phyloP scores from a whole-genome alignment of 2,329 filamentous ascomycete genomes.

The Arthroderma uncinatum region DNA sequence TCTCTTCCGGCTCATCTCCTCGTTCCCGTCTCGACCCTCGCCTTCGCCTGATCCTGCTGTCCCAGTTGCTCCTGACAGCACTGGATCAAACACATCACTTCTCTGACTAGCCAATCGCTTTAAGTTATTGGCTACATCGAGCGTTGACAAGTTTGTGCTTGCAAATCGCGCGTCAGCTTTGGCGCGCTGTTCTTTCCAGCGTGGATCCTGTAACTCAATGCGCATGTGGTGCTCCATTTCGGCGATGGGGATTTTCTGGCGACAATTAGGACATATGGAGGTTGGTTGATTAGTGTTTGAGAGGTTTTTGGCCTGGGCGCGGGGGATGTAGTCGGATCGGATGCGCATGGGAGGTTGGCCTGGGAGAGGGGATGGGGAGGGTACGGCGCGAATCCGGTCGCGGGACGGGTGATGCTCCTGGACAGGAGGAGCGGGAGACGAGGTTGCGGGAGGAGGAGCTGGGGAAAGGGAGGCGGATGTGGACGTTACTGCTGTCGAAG shows the following conservation, averaged over 20 bases:
- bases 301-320: slow-evolving; percentile 61
- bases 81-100: slow-evolving; percentile 68
- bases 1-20: slow-evolving; percentile 66
- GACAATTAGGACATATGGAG: slow-evolving; percentile 83
- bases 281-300: slow-evolving; percentile 50
- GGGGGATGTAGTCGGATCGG: slow-evolving; percentile 81
- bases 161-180: slow-evolving; percentile 76
- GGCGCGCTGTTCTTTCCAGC: slow-evolving; percentile 90
- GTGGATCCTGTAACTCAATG: slow-evolving; percentile 85
- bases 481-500: slow-evolving; percentile 47
- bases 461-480: slow-evolving; percentile 37
- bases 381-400: slow-evolving; percentile 42
- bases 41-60: slow-evolving; percentile 35
- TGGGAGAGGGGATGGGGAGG: slow-evolving; percentile 28
- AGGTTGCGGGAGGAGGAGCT: slow-evolving; percentile 55
- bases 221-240: slow-evolving; percentile 89
- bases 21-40: slow-evolving; percentile 58
- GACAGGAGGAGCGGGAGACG: slow-evolving; percentile 50
- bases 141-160: slow-evolving; percentile 74
- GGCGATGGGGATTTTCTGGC: slow-evolving; percentile 72
- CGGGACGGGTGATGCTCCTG: background rate
- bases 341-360: slow-evolving; percentile 63
- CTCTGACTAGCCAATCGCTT: slow-evolving; percentile 89
- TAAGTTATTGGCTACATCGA: slow-evolving; percentile 83
- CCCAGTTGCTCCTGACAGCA: slow-evolving; percentile 10